These are phyloP conservation scores for Scedosporium aurantiacum DNA, from an alignment of 2,329 filamentous ascomycete genomes.

Conservation along the genomic window DNA sequence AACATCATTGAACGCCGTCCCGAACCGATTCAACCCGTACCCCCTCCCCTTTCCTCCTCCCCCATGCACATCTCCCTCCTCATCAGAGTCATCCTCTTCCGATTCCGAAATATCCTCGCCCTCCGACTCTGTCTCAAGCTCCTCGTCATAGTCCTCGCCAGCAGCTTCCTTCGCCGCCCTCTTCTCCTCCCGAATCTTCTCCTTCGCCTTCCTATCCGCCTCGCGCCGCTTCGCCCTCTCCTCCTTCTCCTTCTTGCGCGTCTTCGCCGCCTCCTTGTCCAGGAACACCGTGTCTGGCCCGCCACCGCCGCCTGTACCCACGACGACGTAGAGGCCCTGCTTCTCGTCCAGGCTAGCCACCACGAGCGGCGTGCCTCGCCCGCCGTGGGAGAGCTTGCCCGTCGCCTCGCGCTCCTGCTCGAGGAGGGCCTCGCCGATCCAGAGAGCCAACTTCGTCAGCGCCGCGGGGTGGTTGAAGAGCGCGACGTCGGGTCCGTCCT, in stretches of 20 bases:
- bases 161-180: conserved; percentile 34
- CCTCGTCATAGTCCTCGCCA: conserved; percentile 29
- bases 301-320: conserved; percentile 81
- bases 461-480: conserved; percentile 90
- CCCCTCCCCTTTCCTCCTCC: conserved; percentile 46
- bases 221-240: conserved; percentile 52
- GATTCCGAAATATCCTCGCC: conserved; percentile 20
- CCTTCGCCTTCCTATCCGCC: conserved; percentile 43
- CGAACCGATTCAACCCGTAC: conserved; percentile 79
- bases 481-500: conserved; percentile 83
- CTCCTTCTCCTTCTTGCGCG: conserved; percentile 50
- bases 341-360: conserved; percentile 82
- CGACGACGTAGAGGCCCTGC: conserved; percentile 79
- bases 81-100: conserved; percentile 27
- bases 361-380: conserved; percentile 72
- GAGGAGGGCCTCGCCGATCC: conserved; percentile 84
- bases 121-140: conserved; percentile 37
- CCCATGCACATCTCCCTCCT: conserved; percentile 44
- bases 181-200: conserved; percentile 50
- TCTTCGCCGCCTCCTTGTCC: conserved; percentile 55
- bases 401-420: conserved; percentile 75
- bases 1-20: conserved; percentile 90
- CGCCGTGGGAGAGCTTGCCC: conserved; percentile 56
- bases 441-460: conserved; percentile 83
- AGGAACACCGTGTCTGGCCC: conserved; percentile 61